Evolutionary conservation across 23 red algal species (phyloP).

Genomic region (Agarophyton chilense): DNA sequence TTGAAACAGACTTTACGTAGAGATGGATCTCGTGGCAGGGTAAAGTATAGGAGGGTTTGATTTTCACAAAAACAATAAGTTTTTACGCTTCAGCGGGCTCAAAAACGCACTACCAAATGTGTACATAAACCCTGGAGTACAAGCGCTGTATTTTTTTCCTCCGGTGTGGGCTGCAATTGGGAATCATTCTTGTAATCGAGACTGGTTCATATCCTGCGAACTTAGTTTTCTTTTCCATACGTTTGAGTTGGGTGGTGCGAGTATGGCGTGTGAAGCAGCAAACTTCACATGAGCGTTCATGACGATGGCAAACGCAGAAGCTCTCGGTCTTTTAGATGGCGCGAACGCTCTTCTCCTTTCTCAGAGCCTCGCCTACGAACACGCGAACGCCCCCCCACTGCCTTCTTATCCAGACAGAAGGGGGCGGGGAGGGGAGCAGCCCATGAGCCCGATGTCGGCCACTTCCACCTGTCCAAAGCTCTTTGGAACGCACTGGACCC

Average conservation of each 20-base stretch:
- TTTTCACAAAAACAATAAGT: conserved; percentile 82
- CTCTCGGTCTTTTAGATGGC: conserved; percentile 86
- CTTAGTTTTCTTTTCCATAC: conserved; percentile 90
- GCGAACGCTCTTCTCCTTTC: conserved; percentile 58
- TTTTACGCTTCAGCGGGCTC: conserved; percentile 72
- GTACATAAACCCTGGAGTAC: conserved; percentile 92
- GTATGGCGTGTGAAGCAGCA: conserved; percentile 80
- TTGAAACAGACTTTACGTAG: too few species aligned
- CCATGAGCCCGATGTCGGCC: conserved; percentile 94
- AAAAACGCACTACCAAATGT: conserved; percentile 90
- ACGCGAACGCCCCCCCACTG: conserved; percentile 85
- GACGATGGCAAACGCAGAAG: conserved; percentile 77
- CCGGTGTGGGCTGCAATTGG: conserved; percentile 80
- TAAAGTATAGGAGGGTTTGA: conserved; percentile 90
- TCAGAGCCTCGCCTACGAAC: conserved; percentile 70
- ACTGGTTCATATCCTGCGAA: conserved; percentile 83
- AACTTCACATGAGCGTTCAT: conserved; percentile 90
- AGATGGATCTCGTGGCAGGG: conserved; percentile 76
- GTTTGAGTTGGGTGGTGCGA: conserved; percentile 82
- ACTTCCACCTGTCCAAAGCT: conserved; percentile 92
- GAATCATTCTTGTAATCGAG: conserved; percentile 66
- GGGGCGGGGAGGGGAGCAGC: too few species aligned
- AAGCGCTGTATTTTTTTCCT: conserved; percentile 75
- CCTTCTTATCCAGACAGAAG: conserved; percentile 72
- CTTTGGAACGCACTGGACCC: too few species aligned